Conservation (phyloP, 768 basidiomycete species). For the Peribolospora baueri region DNA sequence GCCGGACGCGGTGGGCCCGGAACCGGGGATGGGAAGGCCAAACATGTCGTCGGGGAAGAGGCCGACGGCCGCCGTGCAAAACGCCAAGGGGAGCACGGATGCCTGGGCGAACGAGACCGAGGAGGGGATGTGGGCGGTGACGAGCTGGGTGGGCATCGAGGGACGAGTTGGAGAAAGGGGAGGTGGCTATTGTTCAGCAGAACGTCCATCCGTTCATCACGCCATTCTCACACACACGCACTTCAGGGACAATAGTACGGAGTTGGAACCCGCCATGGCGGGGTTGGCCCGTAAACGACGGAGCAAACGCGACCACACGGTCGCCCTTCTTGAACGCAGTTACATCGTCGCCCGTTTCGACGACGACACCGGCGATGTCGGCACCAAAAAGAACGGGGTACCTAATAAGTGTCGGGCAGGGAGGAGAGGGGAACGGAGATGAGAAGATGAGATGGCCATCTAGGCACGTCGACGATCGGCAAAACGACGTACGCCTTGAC, state of each 20-base stretch:
- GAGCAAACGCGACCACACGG: conserved; percentile 19
- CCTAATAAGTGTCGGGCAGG: not conserved
- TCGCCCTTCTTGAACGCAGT: conserved; percentile 29
- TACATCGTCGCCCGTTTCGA: conserved; percentile 31
- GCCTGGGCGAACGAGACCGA: conserved; percentile 29
- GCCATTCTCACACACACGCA: conserved; percentile 4
- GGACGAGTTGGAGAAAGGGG: too few relatives aligned
- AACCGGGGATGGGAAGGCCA: not conserved
- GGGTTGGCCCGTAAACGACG: not conserved
- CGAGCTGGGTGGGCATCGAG: not conserved
- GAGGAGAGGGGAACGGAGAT: not conserved
- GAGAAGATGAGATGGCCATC: not conserved
- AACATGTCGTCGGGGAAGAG: conserved; percentile 21
- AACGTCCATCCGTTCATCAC: too few relatives aligned
- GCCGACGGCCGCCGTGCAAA: conserved; percentile 31
- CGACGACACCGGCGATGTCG: conserved; percentile 32
- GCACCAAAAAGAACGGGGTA: conserved; percentile 29
- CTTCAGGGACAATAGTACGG: conserved; percentile 25
- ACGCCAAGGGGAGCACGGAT: conserved; percentile 27
- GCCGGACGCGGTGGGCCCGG: not conserved
- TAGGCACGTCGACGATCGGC: not conserved
- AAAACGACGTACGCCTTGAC: conserved; percentile 12
- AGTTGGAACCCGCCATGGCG: conserved; percentile 20
- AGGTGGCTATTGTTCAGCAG: too few relatives aligned
- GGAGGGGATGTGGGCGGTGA: conserved; percentile 24